Percentiles rank a stretch among this genome's conserved stretches.
Conservation (phyloP, 2,329 filamentous ascomycete species). For the Aspergillus cejpii region DNA sequence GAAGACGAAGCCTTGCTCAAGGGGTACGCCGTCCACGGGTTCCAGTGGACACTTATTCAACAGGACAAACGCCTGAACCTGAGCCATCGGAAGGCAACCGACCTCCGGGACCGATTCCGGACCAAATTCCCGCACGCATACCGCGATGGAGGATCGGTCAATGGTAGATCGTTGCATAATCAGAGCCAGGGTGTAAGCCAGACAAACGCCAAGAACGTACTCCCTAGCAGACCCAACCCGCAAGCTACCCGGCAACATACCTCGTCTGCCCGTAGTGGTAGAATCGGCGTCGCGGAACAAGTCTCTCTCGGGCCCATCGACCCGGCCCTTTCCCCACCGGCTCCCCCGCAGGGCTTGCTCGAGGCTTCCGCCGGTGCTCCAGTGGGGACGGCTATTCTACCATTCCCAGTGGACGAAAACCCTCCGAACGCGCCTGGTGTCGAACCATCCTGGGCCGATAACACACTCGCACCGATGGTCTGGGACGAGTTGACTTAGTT, state of each 20-base stretch:
- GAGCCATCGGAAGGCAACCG: conserved; percentile 48
- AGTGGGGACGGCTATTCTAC: conserved; percentile 16
- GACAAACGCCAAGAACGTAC: conserved; percentile 5
- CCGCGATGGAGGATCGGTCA: conserved; percentile 40
- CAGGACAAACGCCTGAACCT: conserved; percentile 50
- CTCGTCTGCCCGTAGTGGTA: conserved; percentile 8
- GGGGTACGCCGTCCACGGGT: conserved; percentile 54
- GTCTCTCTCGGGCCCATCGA: conserved; percentile 23
- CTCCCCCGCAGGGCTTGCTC: conserved; percentile 25
- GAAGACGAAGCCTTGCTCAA: conserved; percentile 55
- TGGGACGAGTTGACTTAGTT: conserved; percentile 34
- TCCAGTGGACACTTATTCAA: conserved; percentile 55
- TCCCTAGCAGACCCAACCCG: conserved; percentile 12
- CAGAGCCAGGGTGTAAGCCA: conserved; percentile 7
- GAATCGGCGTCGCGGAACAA: conserved; percentile 13
- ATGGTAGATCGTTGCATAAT: conserved; percentile 23
- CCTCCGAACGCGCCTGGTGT: conserved; percentile 13
- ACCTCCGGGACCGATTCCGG: conserved; percentile 56
- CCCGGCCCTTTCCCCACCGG: conserved; percentile 28
- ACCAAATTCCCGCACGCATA: conserved; percentile 55
- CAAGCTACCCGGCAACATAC: conserved; percentile 8
- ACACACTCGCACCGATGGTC: conserved; percentile 36
- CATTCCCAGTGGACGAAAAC: conserved; percentile 32
- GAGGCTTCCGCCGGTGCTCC: conserved; percentile 18
- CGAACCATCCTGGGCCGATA: conserved; percentile 32